phyloP scores from a whole-genome alignment of 1,284 basidiomycete genomes.

The Pyrrhoderma noxium region DNA sequence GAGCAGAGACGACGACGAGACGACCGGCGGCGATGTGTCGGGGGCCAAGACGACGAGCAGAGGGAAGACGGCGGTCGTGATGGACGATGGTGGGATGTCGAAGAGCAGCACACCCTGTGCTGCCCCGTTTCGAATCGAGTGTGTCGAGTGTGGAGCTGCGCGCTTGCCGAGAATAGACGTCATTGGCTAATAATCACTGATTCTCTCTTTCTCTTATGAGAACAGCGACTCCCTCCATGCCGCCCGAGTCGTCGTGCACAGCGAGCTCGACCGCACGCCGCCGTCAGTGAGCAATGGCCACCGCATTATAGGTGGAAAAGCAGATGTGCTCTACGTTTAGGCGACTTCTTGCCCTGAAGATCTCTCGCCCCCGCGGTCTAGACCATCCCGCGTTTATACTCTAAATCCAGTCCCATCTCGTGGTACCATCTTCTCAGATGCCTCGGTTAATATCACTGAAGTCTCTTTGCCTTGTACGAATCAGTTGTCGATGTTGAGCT shows the following conservation, averaged over 20 bases:
- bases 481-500: not conserved
- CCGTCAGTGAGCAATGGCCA: not conserved
- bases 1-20: not conserved
- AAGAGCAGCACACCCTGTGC: slow-evolving; percentile 1
- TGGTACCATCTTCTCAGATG: too few relatives aligned
- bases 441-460: too few relatives aligned
- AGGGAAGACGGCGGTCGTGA: not conserved
- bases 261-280: not conserved
- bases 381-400: not conserved
- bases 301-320: not conserved
- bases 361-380: slow-evolving; percentile 5
- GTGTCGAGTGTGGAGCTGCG: slow-evolving; percentile 4
- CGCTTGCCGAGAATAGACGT: slow-evolving; percentile 1
- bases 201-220: not conserved
- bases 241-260: not conserved
- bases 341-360: slow-evolving; percentile 8
- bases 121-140: not conserved
- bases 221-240: too few relatives aligned
- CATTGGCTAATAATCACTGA: slow-evolving; percentile 4
- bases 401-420: too few relatives aligned
- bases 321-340: not conserved
- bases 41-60: not conserved
- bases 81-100: slow-evolving; percentile 8
- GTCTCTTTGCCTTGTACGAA: not conserved
- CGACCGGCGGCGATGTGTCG: not conserved